Evolutionary conservation across 2,329 filamentous ascomycete genomes (phyloP).

Genomic region (Colletotrichum tropicicola): DNA sequence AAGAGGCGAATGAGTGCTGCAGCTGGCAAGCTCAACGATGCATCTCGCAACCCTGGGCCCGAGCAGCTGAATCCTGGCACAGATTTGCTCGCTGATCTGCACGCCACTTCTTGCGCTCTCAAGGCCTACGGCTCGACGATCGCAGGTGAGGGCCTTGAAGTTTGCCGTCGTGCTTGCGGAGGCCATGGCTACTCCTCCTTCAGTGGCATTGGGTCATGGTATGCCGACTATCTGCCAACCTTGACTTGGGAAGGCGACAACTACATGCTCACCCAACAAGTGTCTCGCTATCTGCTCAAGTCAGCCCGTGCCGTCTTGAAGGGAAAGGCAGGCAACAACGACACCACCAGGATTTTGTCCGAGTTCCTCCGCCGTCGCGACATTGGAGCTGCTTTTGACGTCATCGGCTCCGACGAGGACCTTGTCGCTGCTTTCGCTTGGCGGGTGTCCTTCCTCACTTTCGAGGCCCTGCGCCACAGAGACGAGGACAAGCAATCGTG

Average conservation of each 20-base stretch:
- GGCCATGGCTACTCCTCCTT: slow-evolving; percentile 81
- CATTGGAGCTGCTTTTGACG: slow-evolving; percentile 77
- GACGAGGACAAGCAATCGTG: slow-evolving; percentile 80
- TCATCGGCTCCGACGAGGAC: slow-evolving; percentile 75
- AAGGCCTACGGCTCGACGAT: slow-evolving; percentile 78
- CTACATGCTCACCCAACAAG: slow-evolving; percentile 85
- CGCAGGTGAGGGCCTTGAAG: slow-evolving; percentile 78
- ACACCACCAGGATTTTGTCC: slow-evolving; percentile 73
- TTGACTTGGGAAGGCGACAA: slow-evolving; percentile 82
- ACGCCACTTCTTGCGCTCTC: slow-evolving; percentile 79
- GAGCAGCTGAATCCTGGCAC: slow-evolving; percentile 71
- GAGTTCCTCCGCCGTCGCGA: slow-evolving; percentile 72
- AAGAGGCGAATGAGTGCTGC: slow-evolving; percentile 70
- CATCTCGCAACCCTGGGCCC: slow-evolving; percentile 67
- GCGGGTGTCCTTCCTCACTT: slow-evolving; percentile 78
- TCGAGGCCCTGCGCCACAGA: slow-evolving; percentile 78
- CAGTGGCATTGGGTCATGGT: slow-evolving; percentile 79
- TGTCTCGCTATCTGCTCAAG: slow-evolving; percentile 80
- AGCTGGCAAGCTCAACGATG: slow-evolving; percentile 48
- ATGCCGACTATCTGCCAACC: slow-evolving; percentile 78
- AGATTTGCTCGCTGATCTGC: slow-evolving; percentile 76
- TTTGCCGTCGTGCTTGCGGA: slow-evolving; percentile 79
- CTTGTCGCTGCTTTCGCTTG: slow-evolving; percentile 79
- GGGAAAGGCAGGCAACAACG: slow-evolving; percentile 67
- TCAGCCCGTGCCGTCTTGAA: slow-evolving; percentile 75